Base-by-base conservation (phyloP, 2,329 filamentous ascomycete genomes). In the Scytalidium sp. region DNA sequence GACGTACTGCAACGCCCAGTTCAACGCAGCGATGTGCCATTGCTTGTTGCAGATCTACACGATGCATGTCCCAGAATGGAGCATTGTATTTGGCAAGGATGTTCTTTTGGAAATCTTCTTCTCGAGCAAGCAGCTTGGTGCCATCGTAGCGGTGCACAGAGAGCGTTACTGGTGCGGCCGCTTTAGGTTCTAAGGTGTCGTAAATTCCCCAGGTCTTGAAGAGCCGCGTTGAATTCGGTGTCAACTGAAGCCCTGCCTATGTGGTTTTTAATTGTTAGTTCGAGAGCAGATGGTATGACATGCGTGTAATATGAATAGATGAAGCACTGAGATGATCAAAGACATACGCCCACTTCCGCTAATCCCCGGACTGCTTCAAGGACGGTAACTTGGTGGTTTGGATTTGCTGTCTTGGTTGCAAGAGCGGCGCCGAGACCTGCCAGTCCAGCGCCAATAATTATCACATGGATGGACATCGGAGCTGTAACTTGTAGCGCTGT, bases 131-230 rank as follows among this genome's bases (percentile, higher is more conserved):
- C 1, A 60, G n/a, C 44, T 62, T 60, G 1, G 56, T 59, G 15
- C 78, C 75, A 4, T 74, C 69, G 60, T 80, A 85, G 19, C 78
- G 70, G 50, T 76, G 74, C 5, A 85, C 75, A 2, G 72, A 69
- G 1, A 84, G 64, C 1, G 68, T 68, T 0, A 65, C 70, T 0
- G 81, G 81, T 42, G 55, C 58, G 3, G 61, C 59, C 5, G 77
- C 58, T 39, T 47, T 51, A 2, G 47, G 42, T 2, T 50, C 50
- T 13, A 63, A 50, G 19, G 17, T n/a, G 15, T 58, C 53, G 32
- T 58, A 57, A 19, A 64, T 56, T 6, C 56, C 58, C 61, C 61
- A 64, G 3, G 51, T 50, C 47, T 60, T 59, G 50, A 65, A 61
- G 22, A 63, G 56, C 2, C 59, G 55, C 1, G 60, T 61, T 45